phyloP scores from a whole-genome alignment of 129 eudicot species.

The Flaveria ramosissima region DNA sequence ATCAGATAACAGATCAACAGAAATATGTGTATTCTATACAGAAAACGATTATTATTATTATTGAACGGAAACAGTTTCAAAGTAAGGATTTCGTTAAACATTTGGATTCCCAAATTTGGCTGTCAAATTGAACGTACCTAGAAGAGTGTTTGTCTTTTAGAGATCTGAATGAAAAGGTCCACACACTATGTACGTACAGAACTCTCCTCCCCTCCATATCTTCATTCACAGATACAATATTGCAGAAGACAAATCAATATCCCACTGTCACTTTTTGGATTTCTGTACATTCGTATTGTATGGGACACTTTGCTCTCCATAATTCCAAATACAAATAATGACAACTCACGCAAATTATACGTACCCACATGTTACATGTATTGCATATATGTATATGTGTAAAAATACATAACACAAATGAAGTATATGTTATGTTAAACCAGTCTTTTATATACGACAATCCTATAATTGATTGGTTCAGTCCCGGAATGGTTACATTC shows the following conservation, averaged over 20 bases:
- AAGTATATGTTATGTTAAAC: neutral
- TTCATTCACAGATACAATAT: constrained; percentile 32
- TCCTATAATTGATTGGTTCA: no score
- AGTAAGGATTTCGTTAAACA: constrained; percentile 23
- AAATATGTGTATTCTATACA: no score
- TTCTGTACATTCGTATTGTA: constrained; percentile 1
- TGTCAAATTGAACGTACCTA: constrained; percentile 26
- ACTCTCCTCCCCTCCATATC: constrained; percentile 20
- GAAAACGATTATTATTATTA: neutral
- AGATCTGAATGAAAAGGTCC: constrained; percentile 36
- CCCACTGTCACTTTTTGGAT: constrained; percentile 39
- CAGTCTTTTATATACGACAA: no score
- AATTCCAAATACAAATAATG: neutral
- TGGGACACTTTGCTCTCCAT: constrained; percentile 25
- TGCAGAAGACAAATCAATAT: constrained; percentile 48
- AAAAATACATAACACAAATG: neutral
- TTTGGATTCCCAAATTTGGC: constrained; percentile 35
- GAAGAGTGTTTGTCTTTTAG: constrained; percentile 41
- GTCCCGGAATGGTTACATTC: no score
- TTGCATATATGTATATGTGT: neutral
- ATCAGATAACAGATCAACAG: neutral
- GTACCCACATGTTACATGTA: neutral
- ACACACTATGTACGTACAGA: no score
- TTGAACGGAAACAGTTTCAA: constrained; percentile 15
- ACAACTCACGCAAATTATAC: constrained; percentile 6